Base-by-base conservation (phyloP, 768 basidiomycete genomes). In the Chalciporus chontae region DNA sequence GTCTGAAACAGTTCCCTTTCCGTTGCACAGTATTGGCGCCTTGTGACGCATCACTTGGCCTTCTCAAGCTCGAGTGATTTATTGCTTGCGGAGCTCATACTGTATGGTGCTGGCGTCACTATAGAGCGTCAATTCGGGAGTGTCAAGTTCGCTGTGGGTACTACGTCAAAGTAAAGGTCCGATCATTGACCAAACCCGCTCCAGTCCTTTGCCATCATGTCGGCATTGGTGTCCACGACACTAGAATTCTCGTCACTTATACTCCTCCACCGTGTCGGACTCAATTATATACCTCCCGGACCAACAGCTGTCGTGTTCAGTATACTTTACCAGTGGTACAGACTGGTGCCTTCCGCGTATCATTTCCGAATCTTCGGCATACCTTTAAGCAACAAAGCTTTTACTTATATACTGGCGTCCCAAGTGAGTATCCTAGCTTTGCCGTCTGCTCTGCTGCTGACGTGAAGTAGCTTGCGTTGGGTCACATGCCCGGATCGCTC, bases 71-170 rank as follows among this genome's bases (percentile, higher is more conserved):
- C 91, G 0, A 87, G 87, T 47, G 91, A 95, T 60, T 76, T 97
- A 29, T 77, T 96, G 49, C 65, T 96, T 38, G 83, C 80, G 0
- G 81, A 87, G 52, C 56, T 95, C 21, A 51, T 93, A 5, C 68
- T 95, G 1, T 94, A 85, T 69, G 82, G 83, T 60, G 74, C 82
- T 17, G 81, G 79, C 3, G 65, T 90, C 2, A 78, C 77, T 21
- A 75, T 95, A 26, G 94, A 97, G 61, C 79, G 94, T 46, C 81
- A 83, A 37, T 96, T 92, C 61, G 94, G 94, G 10, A 84, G 84
- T 47, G 68, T 87, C 50, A 96, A 96, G 67, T 96, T 80, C 69
- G 90, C 90, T 26, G 91, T 93, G 56, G 68, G 83, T 66, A 11
- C 27, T 41, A 40, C n/a, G 23, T 46, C 49, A 18, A 47, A 21